A percentile compares a stretch with the other conserved stretches of the same genome.
Conservation (phyloP, 148 eudicot genomes). For the Fagopyrum tataricum region DNA sequence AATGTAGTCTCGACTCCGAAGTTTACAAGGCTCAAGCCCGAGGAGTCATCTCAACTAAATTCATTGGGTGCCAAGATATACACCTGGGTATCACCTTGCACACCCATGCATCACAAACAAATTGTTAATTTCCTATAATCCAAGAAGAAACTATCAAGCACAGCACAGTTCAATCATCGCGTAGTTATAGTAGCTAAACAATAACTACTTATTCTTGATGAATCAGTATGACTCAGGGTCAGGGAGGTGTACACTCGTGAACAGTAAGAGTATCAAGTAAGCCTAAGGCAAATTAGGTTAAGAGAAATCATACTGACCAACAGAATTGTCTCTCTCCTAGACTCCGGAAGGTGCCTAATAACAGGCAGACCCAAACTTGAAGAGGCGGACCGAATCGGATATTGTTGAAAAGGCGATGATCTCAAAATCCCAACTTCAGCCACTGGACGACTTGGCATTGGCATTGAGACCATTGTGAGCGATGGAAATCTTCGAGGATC, state of each 20-base stretch:
- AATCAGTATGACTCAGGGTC: neutral
- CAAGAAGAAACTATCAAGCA: neutral
- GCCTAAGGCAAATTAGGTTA: neutral
- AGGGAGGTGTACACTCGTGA: neutral
- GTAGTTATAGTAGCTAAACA: neutral
- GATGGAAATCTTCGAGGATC: slow-evolving; percentile 14
- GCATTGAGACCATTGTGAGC: slow-evolving; percentile 4
- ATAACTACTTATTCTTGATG: neutral
- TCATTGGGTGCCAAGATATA: no score
- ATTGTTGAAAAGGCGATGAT: slow-evolving; percentile 31
- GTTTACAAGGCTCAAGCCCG: no score
- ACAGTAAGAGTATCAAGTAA: neutral
- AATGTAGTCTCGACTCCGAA: no score
- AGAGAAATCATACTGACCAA: neutral
- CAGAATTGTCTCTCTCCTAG: neutral
- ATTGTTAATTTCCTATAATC: neutral
- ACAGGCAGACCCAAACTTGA: slow-evolving; percentile 14
- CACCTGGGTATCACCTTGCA: neutral
- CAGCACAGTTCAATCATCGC: neutral
- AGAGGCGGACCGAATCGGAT: slow-evolving; percentile 4
- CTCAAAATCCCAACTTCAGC: slow-evolving; percentile 15
- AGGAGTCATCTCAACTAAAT: no score
- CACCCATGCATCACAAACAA: neutral
- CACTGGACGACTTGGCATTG: slow-evolving; percentile 12
- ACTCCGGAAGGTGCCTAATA: neutral